Evolutionary conservation across 2,329 filamentous ascomycete species (phyloP).

Genomic region (Penicillium sp.): DNA sequence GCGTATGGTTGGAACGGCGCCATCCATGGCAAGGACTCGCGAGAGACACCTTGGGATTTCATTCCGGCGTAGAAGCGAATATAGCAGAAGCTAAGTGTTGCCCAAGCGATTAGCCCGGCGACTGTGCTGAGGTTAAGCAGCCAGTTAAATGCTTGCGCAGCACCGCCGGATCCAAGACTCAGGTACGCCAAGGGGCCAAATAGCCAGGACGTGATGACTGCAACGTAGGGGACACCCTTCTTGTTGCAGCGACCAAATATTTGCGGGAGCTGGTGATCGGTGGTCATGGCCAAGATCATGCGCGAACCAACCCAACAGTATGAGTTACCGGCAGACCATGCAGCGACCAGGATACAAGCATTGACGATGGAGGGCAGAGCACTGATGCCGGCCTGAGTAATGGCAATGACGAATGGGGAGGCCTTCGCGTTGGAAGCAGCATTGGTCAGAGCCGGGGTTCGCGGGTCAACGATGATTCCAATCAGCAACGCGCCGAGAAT

Average conservation of each 20-base stretch:
- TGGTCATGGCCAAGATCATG: constrained; percentile 63
- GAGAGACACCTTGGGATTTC: constrained; percentile 42
- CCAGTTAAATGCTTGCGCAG: constrained; percentile 45
- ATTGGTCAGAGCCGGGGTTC: constrained; percentile 24
- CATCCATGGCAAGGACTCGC: constrained; percentile 51
- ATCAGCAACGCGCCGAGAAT: constrained; percentile 36
- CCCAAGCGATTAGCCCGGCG: constrained; percentile 56
- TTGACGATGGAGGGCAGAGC: constrained; percentile 41
- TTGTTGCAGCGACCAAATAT: constrained; percentile 59
- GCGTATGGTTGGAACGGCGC: constrained; percentile 63
- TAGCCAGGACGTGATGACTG: constrained; percentile 59
- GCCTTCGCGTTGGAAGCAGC: constrained; percentile 36
- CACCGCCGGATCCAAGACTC: constrained; percentile 42
- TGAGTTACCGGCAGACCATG: constrained; percentile 48
- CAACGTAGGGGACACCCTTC: constrained; percentile 61
- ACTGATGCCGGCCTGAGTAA: constrained; percentile 37
- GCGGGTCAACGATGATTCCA: constrained; percentile 34
- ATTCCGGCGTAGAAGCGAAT: constrained; percentile 57
- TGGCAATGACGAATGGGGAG: constrained; percentile 43
- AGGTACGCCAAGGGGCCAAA: constrained; percentile 50
- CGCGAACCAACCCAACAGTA: constrained; percentile 59
- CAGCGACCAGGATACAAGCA: constrained; percentile 41
- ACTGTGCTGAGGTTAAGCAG: constrained; percentile 51
- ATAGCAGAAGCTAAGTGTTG: constrained; percentile 48
- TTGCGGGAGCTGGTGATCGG: constrained; percentile 62